Evolutionary conservation across 306 rosid genomes (phyloP).

Genomic region (Casuarina cunninghamiana): DNA sequence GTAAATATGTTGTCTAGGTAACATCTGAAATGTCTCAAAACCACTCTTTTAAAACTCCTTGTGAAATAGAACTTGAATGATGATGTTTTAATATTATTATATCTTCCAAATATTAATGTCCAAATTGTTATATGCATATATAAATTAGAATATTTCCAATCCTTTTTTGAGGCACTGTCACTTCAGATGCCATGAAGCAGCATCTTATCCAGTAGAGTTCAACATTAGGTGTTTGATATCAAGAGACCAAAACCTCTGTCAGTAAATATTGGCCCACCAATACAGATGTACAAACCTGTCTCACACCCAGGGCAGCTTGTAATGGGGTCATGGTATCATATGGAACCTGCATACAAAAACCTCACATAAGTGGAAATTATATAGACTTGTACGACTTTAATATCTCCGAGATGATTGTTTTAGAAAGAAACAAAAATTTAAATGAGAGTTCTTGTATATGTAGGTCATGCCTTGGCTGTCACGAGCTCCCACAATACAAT

Average conservation of each 20-base stretch:
- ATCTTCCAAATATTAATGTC: too few species aligned
- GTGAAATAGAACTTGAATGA: too few species aligned
- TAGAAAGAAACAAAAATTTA: conserved; percentile 21
- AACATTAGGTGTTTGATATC: conserved; percentile 6
- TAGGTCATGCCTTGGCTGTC: conserved; percentile 78
- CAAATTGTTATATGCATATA: too few species aligned
- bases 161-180: too few species aligned
- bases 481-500: conserved; percentile 97
- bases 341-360: conserved; percentile 66
- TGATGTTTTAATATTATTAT: too few species aligned
- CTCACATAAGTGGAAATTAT: conserved; percentile 9
- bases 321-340: conserved; percentile 98
- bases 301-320: conserved; percentile 99
- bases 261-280: conserved; percentile 7
- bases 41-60: too few species aligned
- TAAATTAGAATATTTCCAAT: too few species aligned
- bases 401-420: not conserved
- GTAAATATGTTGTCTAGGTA: too few species aligned
- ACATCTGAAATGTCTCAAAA: too few species aligned
- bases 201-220: not conserved
- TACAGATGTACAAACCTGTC: conserved; percentile 74
- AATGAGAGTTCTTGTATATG: conserved; percentile 4
- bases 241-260: not conserved
- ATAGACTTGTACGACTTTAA: conserved; percentile 5
- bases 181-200: too few species aligned